Evolutionary conservation across 169 alveolate species (phyloP).

Genomic region (Theileria equi): DNA sequence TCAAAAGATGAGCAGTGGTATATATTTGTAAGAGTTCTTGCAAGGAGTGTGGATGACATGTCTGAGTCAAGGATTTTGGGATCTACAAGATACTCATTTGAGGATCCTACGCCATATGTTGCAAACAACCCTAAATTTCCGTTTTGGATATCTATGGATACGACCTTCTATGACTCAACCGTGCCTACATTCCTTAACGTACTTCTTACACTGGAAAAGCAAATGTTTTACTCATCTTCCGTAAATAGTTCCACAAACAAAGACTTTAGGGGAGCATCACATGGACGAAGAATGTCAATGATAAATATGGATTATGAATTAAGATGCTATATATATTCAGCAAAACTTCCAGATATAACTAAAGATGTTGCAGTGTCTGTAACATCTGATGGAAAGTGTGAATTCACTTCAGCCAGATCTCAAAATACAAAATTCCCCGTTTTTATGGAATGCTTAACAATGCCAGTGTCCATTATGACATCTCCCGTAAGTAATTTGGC

Average conservation of each 20-base stretch:
- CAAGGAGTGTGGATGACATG: conserved; percentile 39
- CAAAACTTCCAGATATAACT: conserved; percentile 23
- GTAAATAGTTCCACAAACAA: not conserved
- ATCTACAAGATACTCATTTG: conserved; percentile 43
- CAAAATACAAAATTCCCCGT: conserved; percentile 55
- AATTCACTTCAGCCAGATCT: conserved; percentile 18
- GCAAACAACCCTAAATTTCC: conserved; percentile 39
- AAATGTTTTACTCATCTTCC: conserved; percentile 31
- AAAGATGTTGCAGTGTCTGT: conserved; percentile 38
- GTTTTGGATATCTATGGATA: conserved; percentile 42
- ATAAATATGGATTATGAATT: conserved; percentile 78
- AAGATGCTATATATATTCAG: conserved; percentile 77
- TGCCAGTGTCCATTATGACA: conserved; percentile 18
- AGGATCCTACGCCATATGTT: conserved; percentile 24
- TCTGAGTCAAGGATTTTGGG: conserved; percentile 15
- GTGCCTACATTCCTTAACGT: conserved; percentile 31
- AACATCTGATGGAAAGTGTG: conserved; percentile 23
- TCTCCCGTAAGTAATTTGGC: conserved; percentile 36
- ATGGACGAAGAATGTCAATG: conserved; percentile 69
- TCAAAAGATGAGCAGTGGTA: conserved; percentile 82
- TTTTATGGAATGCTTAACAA: conserved; percentile 49
- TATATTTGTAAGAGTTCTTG: conserved; percentile 71
- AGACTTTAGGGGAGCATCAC: conserved; percentile 43
- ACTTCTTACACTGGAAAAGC: conserved; percentile 47
- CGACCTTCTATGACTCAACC: conserved; percentile 3